Base-by-base conservation (phyloP, 768 basidiomycete genomes). In the Termitomyces sp. region DNA sequence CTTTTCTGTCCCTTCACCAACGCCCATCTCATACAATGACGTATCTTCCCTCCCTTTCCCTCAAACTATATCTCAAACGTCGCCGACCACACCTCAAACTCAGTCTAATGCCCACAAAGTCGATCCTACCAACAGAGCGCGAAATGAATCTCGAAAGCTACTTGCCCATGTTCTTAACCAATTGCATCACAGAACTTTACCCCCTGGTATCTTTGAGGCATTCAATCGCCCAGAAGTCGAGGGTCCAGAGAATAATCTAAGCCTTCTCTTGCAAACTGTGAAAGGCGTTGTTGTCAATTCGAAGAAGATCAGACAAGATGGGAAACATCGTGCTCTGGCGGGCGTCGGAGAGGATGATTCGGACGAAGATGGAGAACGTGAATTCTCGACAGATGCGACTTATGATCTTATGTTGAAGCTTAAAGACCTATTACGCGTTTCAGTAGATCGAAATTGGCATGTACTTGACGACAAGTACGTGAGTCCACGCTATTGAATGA, bases 131-230 rank as follows among this genome's bases (percentile, higher is more conserved):
- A 70, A 68, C 54, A 79, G 77, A 61, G 78, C 79, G 30, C 74
- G 74, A 35, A 79, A 81, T 54, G 90, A 90, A 68, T 82, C 85
- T 9, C 80, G 83, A 50, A 91, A 91, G 66, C 74, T 90, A 24
- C 74, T 92, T 4, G 77, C 81, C 0, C 83, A 87, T 66, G 73
- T 90, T 30, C 72, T 92, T 16, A 75, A 75, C 20, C 83, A 86
- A 63, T 76, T 93, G n/a, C 79, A 81, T 48, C 73, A 71, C 51
- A 77, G 90, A 56, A 72, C 71, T 4, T 75, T 76, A 59, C 84
- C 86, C 32, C 82, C 83, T 2, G 66, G 82, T 2, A 70, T 83
- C 35, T 78, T 80, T 56, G 80, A 82, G 40, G 64, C 67, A 6
- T 69, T 80, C 28, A 68, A 69, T 38, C 66, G 65, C 12, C 50